Evolutionary conservation across 2,329 filamentous ascomycete species (phyloP), one percentile per base, ranked within the genome.

Genomic region (Diaporthe sp.): DNA sequence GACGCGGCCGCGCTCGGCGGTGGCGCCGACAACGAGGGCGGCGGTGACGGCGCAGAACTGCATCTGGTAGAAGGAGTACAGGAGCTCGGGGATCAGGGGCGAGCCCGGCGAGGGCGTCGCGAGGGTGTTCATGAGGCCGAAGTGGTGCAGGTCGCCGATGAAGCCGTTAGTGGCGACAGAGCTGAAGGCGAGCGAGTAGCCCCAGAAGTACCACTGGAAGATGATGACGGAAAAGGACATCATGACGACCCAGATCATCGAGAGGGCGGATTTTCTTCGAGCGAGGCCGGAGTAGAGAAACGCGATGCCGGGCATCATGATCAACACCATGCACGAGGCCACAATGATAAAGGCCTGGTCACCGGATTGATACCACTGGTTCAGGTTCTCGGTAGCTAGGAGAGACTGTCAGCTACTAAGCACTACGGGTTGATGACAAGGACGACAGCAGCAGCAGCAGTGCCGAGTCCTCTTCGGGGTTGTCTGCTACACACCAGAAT

Each of bases 141-240:
- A 98, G 84, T 97, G 94, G 79, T 92, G 89, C 72, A 99, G 86
- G 83, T 98, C 92, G 72, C 97, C 97, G 81, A 99, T 98, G 86
- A 94, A 98, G 70, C 94, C 93, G 85, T 94, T 98, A 78, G 91
- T 95, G 6, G 93, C 94, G 19, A 91, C 92, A 56, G 90, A 88
- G 81, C 94, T 97, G 85, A 98, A 98, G 70, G 96, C 96, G 76
- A 99, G 88, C 19, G 96, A 98, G 85, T 98, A 99, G 50, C 97
- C 97, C 96, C 97, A 98, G 84, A 99, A 98, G 82, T 98, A 98
- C 97, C 97, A 99, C 86, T 99, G 97, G 87, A 99, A 98, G 73
- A 94, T 93, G 83, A 98, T 89, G 81, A 98, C 92, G 63, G 94
- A 96, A 82, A 94, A 94, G 61, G 95, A 97, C 83, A 94, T 96